A percentile compares a stretch with the other conserved stretches of the same genome.
These are phyloP conservation scores for Fusarium zealandicum DNA, from an alignment of 2,329 filamentous ascomycete genomes.

Conservation along the genomic window DNA sequence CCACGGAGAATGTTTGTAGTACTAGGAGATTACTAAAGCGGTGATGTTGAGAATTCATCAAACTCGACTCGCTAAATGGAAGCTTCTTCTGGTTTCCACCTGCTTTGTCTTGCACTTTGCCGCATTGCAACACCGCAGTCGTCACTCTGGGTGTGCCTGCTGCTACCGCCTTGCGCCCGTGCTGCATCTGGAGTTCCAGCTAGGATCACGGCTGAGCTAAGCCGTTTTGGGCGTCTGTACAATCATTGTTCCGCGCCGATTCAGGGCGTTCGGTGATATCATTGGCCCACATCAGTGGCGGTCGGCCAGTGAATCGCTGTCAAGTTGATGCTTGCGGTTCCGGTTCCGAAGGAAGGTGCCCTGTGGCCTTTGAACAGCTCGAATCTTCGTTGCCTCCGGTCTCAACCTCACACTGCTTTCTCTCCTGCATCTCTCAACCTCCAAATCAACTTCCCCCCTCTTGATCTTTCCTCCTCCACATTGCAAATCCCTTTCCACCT, in stretches of 20 bases:
- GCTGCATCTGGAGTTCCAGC: constrained; percentile 36
- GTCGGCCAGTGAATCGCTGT: constrained; percentile 41
- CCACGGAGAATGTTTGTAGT: not conserved
- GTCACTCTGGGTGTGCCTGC: constrained; percentile 41
- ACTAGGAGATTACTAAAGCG: not conserved
- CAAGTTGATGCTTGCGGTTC: constrained; percentile 34
- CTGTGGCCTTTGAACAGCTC: constrained; percentile 42
- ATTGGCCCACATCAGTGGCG: constrained; percentile 46
- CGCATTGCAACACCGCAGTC: constrained; percentile 19
- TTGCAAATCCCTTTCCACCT: constrained; percentile 14
- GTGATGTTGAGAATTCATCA: not conserved
- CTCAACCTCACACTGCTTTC: constrained; percentile 29
- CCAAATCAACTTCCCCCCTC: constrained; percentile 21
- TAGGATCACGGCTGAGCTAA: constrained; percentile 38
- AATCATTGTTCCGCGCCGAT: constrained; percentile 49
- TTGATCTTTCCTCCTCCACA: not conserved
- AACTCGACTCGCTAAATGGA: constrained; percentile 15
- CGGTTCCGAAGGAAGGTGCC: constrained; percentile 37
- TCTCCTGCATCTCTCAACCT: constrained; percentile 30
- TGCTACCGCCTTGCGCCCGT: constrained; percentile 29
- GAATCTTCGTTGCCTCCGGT: constrained; percentile 37
- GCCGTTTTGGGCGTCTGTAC: constrained; percentile 35
- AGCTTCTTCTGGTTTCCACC: constrained; percentile 35
- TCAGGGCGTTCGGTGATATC: constrained; percentile 41
- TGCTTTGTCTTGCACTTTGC: constrained; percentile 30